Evolutionary conservation across 1,284 basidiomycete species (phyloP).

Genomic region (Lignosus rhinocerotis): DNA sequence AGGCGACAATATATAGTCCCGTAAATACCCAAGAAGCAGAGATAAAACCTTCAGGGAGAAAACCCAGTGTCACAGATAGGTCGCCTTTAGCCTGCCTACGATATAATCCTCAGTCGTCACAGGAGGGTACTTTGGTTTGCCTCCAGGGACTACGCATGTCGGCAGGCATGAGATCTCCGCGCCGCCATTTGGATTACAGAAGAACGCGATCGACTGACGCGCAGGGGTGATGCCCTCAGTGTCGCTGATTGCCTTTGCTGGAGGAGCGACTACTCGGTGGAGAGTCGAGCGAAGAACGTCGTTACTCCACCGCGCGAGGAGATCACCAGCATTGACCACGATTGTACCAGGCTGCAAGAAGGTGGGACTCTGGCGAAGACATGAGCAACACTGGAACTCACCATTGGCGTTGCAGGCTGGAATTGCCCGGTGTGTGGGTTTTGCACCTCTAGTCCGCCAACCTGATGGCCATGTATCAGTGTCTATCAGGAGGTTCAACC

Average conservation of each 20-base stretch:
- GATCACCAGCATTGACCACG: conserved; percentile 83
- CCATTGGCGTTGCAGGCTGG: conserved; percentile 75
- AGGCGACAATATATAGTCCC: no score
- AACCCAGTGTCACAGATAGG: conserved; percentile 39
- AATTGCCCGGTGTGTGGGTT: conserved; percentile 74
- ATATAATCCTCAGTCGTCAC: conserved; percentile 79
- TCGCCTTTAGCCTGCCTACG: conserved; percentile 65
- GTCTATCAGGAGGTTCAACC: not conserved
- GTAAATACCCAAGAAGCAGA: not conserved
- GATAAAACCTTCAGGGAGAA: not conserved
- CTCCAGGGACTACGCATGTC: conserved; percentile 53
- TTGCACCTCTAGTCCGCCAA: conserved; percentile 83
- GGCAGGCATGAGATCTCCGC: conserved; percentile 74
- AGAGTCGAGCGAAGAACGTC: conserved; percentile 78
- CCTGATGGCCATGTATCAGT: conserved; percentile 35
- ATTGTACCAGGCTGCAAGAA: conserved; percentile 67
- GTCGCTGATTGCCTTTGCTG: conserved; percentile 47
- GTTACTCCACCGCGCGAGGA: conserved; percentile 84
- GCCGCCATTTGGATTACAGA: conserved; percentile 81
- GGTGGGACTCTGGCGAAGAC: conserved; percentile 1
- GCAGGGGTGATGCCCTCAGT: conserved; percentile 58
- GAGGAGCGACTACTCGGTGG: conserved; percentile 80
- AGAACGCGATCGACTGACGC: conserved; percentile 84
- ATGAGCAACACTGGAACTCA: conserved; percentile 37
- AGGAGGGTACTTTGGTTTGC: conserved; percentile 59